Base-by-base conservation (phyloP, 345 rosid genomes). In the Limnanthes douglasii region DNA sequence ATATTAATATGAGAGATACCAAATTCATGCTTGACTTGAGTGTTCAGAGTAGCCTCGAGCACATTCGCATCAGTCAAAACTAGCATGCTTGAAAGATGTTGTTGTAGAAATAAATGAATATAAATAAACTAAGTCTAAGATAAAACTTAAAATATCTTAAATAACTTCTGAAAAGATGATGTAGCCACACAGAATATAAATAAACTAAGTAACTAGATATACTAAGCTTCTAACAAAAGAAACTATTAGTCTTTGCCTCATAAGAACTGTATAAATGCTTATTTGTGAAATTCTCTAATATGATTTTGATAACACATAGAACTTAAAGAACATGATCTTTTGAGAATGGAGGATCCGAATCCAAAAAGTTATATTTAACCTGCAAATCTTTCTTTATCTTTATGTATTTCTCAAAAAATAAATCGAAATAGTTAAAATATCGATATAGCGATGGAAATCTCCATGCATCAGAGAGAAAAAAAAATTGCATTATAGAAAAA, bases 371-470 rank as follows among this genome's bases (percentile, higher is more conserved):
- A 16, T 78, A 86, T 45, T 78, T 93, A 37, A 83, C 43, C 57
- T 68, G 90, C 53, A 88, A 59, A 66, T 88, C 97, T 59, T 70
- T 79, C 48, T 93, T 83, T 20, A 59, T 52, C 61, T 88, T 83
- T 37, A 83, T 56, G 42, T 76, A 73, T 73, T 88, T 83, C 62
- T 83, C 95, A 52, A 88, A 88, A 68, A 65, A 79, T 39, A 83
- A 65, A 66, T 79, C 97, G 48, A 88, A 88, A 56, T 83, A 64
- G 66, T 83, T 84, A 53, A 88, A 83, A 83, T 93, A 54, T 88
- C 97, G 59, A 78, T 81, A 95, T 95, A 88, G 18, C 83, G 97
- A 70, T 83, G 93, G 52, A 88, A 88, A 62, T 88, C 95, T 31
- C 97, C 97, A 95, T 88, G 74, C 56, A 56, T 2, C 27, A 64